Evolutionary conservation across 2,329 filamentous ascomycete species (phyloP), one percentile per base, ranked within the genome.

Genomic region (Ophiocordyceps camponoti-leonardi): DNA sequence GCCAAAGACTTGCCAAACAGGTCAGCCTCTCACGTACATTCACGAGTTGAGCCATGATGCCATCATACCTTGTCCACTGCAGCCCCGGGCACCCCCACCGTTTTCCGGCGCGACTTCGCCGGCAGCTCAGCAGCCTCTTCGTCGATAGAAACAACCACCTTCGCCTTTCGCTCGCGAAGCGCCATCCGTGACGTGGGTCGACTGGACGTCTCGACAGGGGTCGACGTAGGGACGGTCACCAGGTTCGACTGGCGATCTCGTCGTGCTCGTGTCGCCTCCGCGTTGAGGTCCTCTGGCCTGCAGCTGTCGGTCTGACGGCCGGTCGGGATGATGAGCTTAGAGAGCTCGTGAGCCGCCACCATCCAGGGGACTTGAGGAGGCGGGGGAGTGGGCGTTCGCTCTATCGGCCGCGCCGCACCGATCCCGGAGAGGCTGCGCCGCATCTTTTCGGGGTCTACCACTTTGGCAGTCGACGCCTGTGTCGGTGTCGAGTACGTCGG

Each of bases 401-500:
- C 46, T 2, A 47, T 18, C 22, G 45, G 39, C n/a, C 46, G 51
- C 5, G 49, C 44, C 51, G 58, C 57, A 26, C 54, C 55, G 42
- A 76, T 62, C 11, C 71, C 72, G 4, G 81, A 82, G 26, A 79
- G 61, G 50, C 71, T 83, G 26, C 80, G 72, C 40, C 77, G 73
- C 50, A 83, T 67, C 49, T 77, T 82, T 10, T 78, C 67, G 2
- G 81, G 74, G 42, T 83, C 75, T 1, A 83, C 71, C 12, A 86
- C 79, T 61, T 86, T 94, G 22, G 86, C 86, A 1, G 79, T 78
- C 40, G 86, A 96, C 0, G 90, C 84, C 49, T 90, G 83, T 0
- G 90, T 96, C 0, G 88, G 86, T 2, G 87, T 86, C 2, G 79
- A 86, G 61, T 88, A 95, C 2, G 84, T 88, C 2, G 84, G 80